Evolutionary conservation across 345 rosid genomes (phyloP), one percentile per base, ranked within the genome.

Genomic region (Pistacia atlantica): DNA sequence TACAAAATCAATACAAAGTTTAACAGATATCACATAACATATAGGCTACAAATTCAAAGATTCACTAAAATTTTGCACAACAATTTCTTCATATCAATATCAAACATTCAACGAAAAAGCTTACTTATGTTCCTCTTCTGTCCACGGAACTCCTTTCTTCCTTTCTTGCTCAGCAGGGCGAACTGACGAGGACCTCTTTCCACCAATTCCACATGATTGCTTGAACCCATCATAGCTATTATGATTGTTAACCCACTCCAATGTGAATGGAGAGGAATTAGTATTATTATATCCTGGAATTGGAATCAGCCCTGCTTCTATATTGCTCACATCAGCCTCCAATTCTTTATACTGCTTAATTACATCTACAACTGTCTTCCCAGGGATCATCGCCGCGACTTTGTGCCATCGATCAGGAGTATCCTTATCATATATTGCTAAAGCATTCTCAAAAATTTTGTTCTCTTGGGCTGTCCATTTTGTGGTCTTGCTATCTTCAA

Each of bases 81-180:
- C 16, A 13, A 54, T 54, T 4, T 42, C 46, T 42, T 42, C 46
- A 42, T 5, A 42, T 42, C 42, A 6, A 38, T 42, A 42, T 8
- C 42, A 42, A 42, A 42, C 46, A 42, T 42, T 17, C 16, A 65
- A 46, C 7, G 54, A 33, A 65, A 33, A 49, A 72, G 11, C 77
- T 77, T 87, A 94, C 99, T 89, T 92, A 80, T 96, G 99, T 81
- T 96, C 99, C 67, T 96, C 98, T 81, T 96, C 99, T 0, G 99
- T 96, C 99, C 99, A 96, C 0, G 98, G 98, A 63, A 96, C 92
- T 10, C 99, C 99, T 76, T 94, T 96, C 91, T 94, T 96, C 81
- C 99, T 86, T 78, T 96, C 99, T 57, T 89, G 95, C 52, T 96
- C 98, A 2, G 85, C 84, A 58, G 86, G 86, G 46, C 91, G 81